phyloP scores from a whole-genome alignment of 2,329 filamentous ascomycete species.

The Apiospora pterosperma region DNA sequence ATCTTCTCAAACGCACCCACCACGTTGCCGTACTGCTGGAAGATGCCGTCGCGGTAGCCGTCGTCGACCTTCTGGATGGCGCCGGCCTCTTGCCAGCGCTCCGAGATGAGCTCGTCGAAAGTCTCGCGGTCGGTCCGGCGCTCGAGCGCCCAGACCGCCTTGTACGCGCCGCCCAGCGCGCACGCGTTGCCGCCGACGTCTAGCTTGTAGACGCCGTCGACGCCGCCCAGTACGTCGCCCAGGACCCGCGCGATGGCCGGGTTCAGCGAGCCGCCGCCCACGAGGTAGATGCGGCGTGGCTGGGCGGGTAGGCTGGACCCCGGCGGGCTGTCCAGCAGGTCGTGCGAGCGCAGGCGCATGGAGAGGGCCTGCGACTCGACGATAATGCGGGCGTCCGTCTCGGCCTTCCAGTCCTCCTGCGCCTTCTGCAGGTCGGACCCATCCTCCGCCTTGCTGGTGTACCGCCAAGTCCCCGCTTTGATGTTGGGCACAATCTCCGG shows the following conservation, averaged over 20 bases:
- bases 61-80: slow-evolving; percentile 80
- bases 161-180: slow-evolving; percentile 90
- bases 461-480: slow-evolving; percentile 81
- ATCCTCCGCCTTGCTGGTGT: slow-evolving; percentile 52
- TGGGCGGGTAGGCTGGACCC: slow-evolving; percentile 65
- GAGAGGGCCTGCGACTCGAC: slow-evolving; percentile 94
- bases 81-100: slow-evolving; percentile 79
- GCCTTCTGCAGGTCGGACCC: slow-evolving; percentile 46
- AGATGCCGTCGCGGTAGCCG: slow-evolving; percentile 73
- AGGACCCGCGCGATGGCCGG: slow-evolving; percentile 81
- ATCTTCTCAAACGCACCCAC: slow-evolving; percentile 52
- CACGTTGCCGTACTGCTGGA: slow-evolving; percentile 74
- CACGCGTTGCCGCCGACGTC: slow-evolving; percentile 96
- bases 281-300: slow-evolving; percentile 86
- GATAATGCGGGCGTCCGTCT: slow-evolving; percentile 78
- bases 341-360: slow-evolving; percentile 78
- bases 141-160: slow-evolving; percentile 90
- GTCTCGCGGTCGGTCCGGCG: slow-evolving; percentile 58
- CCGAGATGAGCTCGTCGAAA: slow-evolving; percentile 84
- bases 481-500: slow-evolving; percentile 96
- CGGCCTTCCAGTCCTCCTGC: slow-evolving; percentile 48
- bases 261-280: slow-evolving; percentile 88
- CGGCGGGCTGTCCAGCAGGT: slow-evolving; percentile 61
- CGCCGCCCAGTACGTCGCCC: slow-evolving; percentile 83
- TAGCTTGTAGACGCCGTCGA: slow-evolving; percentile 87